Conservation (phyloP, 371 early-diverging fungal genomes). For the Mucor ambiguus region DNA sequence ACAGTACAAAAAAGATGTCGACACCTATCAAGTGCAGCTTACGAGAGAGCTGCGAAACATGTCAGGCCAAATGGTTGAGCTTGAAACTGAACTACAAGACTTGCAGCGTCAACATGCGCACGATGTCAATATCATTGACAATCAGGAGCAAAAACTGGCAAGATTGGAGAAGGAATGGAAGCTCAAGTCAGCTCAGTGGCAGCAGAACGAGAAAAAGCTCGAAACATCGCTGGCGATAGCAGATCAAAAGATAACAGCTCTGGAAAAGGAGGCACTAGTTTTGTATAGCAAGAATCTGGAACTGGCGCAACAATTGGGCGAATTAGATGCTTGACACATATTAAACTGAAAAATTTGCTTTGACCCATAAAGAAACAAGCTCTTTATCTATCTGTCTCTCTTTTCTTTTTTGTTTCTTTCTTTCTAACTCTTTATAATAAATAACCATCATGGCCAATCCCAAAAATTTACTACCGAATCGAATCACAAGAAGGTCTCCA, state of each 20-base stretch:
- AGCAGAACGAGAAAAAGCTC: constrained; percentile 4
- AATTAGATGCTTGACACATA: constrained; percentile 19
- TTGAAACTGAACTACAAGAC: constrained; percentile 25
- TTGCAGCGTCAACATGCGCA: constrained; percentile 13
- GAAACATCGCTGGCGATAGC: not conserved
- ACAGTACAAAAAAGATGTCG: not conserved
- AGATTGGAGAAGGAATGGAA: not conserved
- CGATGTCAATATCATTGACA: not conserved
- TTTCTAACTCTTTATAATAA: not conserved
- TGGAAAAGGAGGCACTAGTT: constrained; percentile 25
- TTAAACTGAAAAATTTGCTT: not conserved
- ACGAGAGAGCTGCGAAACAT: constrained; percentile 28
- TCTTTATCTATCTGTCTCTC: not conserved
- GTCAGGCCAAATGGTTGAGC: constrained; percentile 19
- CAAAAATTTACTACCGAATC: not conserved
- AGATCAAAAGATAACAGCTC: constrained; percentile 2
- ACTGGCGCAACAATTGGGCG: constrained; percentile 26
- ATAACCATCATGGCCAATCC: not conserved
- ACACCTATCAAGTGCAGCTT: constrained; percentile 14
- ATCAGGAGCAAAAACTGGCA: not conserved
- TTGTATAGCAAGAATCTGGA: constrained; percentile 28
- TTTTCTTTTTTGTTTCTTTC: not conserved
- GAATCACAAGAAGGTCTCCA: not conserved
- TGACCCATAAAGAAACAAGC: not conserved
- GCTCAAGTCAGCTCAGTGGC: not conserved